Percentiles rank a stretch among this genome's conserved stretches.
phyloP scores from a whole-genome alignment of 352 stramenopile species.

The Phytopythium boreale region DNA sequence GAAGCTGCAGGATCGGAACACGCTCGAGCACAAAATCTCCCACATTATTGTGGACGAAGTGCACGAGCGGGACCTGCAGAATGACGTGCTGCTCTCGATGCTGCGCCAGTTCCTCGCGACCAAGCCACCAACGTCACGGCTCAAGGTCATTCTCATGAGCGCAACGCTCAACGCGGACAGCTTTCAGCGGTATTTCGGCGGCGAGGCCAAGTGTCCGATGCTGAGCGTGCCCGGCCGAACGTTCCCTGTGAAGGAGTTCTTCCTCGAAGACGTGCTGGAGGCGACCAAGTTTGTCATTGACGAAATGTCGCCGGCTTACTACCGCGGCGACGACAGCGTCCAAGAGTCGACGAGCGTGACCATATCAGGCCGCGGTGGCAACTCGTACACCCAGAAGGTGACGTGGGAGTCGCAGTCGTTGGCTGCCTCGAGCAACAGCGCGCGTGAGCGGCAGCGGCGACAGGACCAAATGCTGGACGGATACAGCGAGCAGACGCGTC shows the following conservation, averaged over 20 bases:
- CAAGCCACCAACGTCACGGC: slow-evolving; percentile 26
- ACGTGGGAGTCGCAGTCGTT: slow-evolving; percentile 51
- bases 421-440: slow-evolving; percentile 30
- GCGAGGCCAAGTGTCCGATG: slow-evolving; percentile 77
- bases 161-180: slow-evolving; percentile 94
- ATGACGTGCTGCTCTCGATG: slow-evolving; percentile 90
- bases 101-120: slow-evolving; percentile 80
- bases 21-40: slow-evolving; percentile 83
- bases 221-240: slow-evolving; percentile 92
- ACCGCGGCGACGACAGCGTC: slow-evolving; percentile 22
- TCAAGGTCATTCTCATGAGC: slow-evolving; percentile 97
- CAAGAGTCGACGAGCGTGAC: slow-evolving; percentile 53
- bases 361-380: slow-evolving; percentile 60
- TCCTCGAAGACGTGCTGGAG: slow-evolving; percentile 93
- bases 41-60: slow-evolving; percentile 99
- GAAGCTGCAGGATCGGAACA: slow-evolving; percentile 82
- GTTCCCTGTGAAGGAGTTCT: slow-evolving; percentile 96
- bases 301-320: slow-evolving; percentile 52
- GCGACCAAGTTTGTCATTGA: slow-evolving; percentile 84
- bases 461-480: slow-evolving; percentile 42
- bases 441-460: slow-evolving; percentile 16
- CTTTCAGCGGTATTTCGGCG: slow-evolving; percentile 95
- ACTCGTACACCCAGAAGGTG: slow-evolving; percentile 57
- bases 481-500: slow-evolving; percentile 87
- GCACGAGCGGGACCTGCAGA: slow-evolving; percentile 94